These are phyloP conservation scores for Phylloboletellus chloephorus DNA, from an alignment of 1,284 basidiomycete genomes.

Conservation along the genomic window DNA sequence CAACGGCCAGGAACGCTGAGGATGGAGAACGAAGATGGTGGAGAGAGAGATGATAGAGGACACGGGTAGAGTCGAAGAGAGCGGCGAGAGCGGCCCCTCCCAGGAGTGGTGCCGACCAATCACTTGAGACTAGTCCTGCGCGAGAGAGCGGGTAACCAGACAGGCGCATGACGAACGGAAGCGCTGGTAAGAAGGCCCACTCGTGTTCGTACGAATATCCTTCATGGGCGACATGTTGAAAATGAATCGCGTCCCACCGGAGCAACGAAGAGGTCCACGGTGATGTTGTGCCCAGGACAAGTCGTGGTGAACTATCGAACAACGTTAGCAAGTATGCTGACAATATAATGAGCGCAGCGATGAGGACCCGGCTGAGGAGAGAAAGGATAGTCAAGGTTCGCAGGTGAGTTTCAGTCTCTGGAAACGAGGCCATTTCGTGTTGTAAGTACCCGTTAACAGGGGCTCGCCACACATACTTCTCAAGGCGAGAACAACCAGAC, in stretches of 20 bases:
- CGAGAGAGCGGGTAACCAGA: slow-evolving; percentile 26
- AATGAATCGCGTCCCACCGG: slow-evolving; percentile 93
- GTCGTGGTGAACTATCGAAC: slow-evolving; percentile 44
- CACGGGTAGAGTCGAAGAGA: slow-evolving; percentile 39
- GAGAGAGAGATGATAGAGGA: slow-evolving; percentile 63
- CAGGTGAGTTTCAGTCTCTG: slow-evolving; percentile 14
- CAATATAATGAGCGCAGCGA: slow-evolving; percentile 21
- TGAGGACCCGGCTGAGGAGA: slow-evolving; percentile 20
- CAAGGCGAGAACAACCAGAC: no score
- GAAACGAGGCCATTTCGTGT: slow-evolving; percentile 4
- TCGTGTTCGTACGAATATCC: slow-evolving; percentile 78
- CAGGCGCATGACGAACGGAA: slow-evolving; percentile 50
- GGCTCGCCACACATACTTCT: no score
- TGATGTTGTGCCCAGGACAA: slow-evolving; percentile 23
- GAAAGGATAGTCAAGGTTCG: slow-evolving; percentile 22
- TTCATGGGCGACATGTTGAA: slow-evolving; percentile 57
- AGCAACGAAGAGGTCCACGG: slow-evolving; percentile 39
- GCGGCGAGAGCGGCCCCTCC: slow-evolving; percentile 40
- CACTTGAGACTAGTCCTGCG: slow-evolving; percentile 9
- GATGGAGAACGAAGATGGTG: slow-evolving; percentile 47
- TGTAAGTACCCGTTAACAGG: no score
- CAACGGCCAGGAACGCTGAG: slow-evolving; percentile 55
- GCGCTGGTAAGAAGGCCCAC: slow-evolving; percentile 84
- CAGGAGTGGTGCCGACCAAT: slow-evolving; percentile 25
- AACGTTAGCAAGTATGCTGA: slow-evolving; percentile 33